Percentiles rank a stretch among this genome's conserved stretches.
Evolutionary conservation across 805 yeast species (phyloP).

Genomic region (Candida lessepsii): DNA sequence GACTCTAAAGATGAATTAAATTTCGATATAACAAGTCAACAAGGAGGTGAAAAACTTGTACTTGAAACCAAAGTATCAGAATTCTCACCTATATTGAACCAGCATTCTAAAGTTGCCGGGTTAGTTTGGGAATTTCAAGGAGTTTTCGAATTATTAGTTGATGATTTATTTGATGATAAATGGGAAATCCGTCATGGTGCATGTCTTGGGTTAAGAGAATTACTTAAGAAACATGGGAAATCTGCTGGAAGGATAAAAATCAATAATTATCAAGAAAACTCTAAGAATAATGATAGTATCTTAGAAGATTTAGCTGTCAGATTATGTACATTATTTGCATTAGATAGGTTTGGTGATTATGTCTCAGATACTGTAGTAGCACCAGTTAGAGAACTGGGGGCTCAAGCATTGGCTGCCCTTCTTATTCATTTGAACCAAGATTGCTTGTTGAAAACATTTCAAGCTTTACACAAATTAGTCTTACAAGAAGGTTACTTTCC

Average conservation of each 20-base stretch:
- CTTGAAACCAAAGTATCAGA: conserved; percentile 73
- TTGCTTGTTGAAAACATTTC: conserved; percentile 60
- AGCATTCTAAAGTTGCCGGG: conserved; percentile 69
- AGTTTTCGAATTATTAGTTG: conserved; percentile 74
- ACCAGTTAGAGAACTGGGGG: conserved; percentile 95
- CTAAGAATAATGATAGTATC: conserved; percentile 59
- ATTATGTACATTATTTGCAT: conserved; percentile 78
- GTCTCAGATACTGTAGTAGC: conserved; percentile 97
- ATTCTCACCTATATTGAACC: conserved; percentile 64
- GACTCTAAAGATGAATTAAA: conserved; percentile 23
- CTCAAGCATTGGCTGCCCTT: conserved; percentile 89
- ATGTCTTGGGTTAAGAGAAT: conserved; percentile 85
- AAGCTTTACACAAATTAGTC: conserved; percentile 64
- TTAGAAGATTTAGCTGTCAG: conserved; percentile 88
- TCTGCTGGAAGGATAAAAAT: conserved; percentile 83
- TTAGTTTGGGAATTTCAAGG: conserved; percentile 95
- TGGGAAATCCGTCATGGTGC: conserved; percentile 99
- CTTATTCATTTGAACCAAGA: conserved; percentile 68
- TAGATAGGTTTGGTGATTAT: conserved; percentile 95
- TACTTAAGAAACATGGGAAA: conserved; percentile 74
- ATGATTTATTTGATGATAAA: conserved; percentile 74
- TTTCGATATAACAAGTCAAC: conserved; percentile 70
- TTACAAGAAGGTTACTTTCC: conserved; percentile 58
- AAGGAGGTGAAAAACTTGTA: conserved; percentile 77
- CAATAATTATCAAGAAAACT: conserved; percentile 59